Evolutionary conservation across 2,329 filamentous ascomycete genomes (phyloP).

Genomic region (Thelonectria discophora): DNA sequence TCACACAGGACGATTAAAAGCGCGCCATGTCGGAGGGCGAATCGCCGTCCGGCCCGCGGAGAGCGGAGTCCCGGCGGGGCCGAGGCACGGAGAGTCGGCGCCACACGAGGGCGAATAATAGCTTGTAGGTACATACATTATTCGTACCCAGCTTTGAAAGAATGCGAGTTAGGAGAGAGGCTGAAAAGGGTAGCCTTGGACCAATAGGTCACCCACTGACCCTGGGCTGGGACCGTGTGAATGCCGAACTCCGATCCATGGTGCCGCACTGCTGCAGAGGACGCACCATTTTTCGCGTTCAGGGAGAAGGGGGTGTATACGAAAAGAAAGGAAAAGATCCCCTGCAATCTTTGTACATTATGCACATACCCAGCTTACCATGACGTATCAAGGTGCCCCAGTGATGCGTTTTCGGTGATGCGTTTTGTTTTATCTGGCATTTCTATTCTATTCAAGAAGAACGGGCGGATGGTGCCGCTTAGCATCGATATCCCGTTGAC

Average conservation of each 20-base stretch:
- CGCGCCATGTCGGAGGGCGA: conserved; percentile 31
- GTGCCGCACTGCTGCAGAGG: too few relatives aligned
- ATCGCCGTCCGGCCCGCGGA: conserved; percentile 31
- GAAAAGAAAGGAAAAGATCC: neutral
- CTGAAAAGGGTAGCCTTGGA: too few relatives aligned
- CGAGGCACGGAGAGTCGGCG: conserved; percentile 35
- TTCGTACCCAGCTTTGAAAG: too few relatives aligned
- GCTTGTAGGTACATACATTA: too few relatives aligned
- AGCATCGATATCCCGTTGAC: too few relatives aligned
- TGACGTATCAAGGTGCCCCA: conserved; percentile 16
- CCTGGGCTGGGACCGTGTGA: conserved; percentile 7
- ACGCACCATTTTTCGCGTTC: conserved; percentile 2
- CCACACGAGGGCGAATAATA: conserved; percentile 21
- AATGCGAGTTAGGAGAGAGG: too few relatives aligned
- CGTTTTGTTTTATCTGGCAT: neutral
- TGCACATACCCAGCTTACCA: neutral
- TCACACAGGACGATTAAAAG: too few relatives aligned
- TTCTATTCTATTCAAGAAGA: neutral
- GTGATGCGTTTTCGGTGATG: too few relatives aligned
- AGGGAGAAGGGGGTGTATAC: conserved; percentile 24
- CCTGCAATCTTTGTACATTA: too few relatives aligned
- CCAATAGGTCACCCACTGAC: too few relatives aligned
- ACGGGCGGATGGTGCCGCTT: neutral
- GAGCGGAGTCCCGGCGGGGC: conserved; percentile 15
- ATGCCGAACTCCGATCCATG: conserved; percentile 22